phyloP scores from a whole-genome alignment of 495 filamentous ascomycete species.

The Parmelia sp. region DNA sequence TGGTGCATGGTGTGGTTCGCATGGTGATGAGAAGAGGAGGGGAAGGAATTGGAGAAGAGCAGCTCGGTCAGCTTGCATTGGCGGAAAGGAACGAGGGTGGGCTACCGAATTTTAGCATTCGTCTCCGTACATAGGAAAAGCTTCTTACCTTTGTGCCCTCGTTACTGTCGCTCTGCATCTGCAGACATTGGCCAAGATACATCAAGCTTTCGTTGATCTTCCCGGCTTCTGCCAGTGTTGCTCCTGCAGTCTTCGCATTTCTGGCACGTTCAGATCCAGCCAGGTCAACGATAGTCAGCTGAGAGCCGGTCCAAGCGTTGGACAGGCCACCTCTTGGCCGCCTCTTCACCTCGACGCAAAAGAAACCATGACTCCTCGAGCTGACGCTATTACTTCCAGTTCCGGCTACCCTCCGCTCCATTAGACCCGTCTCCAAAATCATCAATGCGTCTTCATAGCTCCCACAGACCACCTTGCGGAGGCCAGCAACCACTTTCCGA shows the following conservation, averaged over 20 bases:
- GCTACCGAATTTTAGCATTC: conserved; percentile 34
- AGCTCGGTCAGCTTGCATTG: conserved; percentile 97
- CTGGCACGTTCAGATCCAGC: conserved; percentile 89
- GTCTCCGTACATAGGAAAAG: neutral
- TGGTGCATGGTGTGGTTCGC: conserved; percentile 36
- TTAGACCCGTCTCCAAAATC: conserved; percentile 83
- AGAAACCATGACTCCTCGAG: conserved; percentile 91
- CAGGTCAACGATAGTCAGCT: conserved; percentile 85
- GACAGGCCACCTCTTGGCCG: conserved; percentile 50
- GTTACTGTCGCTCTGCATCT: conserved; percentile 81
- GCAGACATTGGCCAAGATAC: conserved; percentile 95
- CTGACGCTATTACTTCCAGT: conserved; percentile 86
- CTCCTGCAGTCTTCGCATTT: conserved; percentile 87
- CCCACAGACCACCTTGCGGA: conserved; percentile 85
- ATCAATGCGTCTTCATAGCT: conserved; percentile 80
- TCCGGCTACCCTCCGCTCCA: conserved; percentile 79
- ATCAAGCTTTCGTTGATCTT: conserved; percentile 98
- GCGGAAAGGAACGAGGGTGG: conserved; percentile 79
- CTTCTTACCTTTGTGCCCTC: conserved; percentile 64
- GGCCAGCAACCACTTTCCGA: conserved; percentile 82
- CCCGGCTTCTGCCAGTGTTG: conserved; percentile 87
- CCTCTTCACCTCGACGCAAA: conserved; percentile 92
- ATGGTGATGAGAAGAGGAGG: conserved; percentile 50
- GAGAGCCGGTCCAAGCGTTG: conserved; percentile 67
- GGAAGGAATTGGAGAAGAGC: conserved; percentile 91